Evolutionary conservation across 805 yeast species (phyloP).

Genomic region (Wickerhamiella allomyrinae): DNA sequence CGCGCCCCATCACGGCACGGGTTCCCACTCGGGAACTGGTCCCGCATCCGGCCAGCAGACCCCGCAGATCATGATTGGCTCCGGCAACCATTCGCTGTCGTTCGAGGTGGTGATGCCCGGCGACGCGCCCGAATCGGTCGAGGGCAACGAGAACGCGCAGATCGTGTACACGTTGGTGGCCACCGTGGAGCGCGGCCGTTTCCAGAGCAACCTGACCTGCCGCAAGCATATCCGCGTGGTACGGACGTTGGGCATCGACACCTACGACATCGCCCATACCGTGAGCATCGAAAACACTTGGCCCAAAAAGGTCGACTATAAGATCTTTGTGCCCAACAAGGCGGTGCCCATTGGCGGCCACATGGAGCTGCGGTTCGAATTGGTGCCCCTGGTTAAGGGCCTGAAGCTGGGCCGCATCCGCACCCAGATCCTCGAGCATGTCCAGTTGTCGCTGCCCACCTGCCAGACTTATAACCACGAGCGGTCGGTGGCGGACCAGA

Average conservation of each 20-base stretch:
- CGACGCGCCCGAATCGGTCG: slow-evolving; percentile 69
- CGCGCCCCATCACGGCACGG: slow-evolving; percentile 5
- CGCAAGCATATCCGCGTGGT: slow-evolving; percentile 66
- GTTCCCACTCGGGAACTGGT: slow-evolving; percentile 1
- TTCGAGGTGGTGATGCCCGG: slow-evolving; percentile 80
- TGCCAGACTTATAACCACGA: slow-evolving; percentile 52
- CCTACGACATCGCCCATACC: slow-evolving; percentile 78
- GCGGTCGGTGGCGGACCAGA: slow-evolving; percentile 39
- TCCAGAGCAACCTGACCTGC: slow-evolving; percentile 47
- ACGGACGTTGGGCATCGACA: slow-evolving; percentile 76
- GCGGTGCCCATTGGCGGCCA: slow-evolving; percentile 84
- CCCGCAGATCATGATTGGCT: slow-evolving; percentile 13
- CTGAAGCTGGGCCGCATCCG: slow-evolving; percentile 60
- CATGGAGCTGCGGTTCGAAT: slow-evolving; percentile 49
- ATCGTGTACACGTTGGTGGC: slow-evolving; percentile 64
- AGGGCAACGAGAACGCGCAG: slow-evolving; percentile 73
- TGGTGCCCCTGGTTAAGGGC: slow-evolving; percentile 75
- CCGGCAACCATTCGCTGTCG: slow-evolving; percentile 84
- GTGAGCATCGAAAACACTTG: slow-evolving; percentile 89
- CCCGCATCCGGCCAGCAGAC: not conserved
- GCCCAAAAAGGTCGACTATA: slow-evolving; percentile 88
- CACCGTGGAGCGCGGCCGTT: slow-evolving; percentile 67
- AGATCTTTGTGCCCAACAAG: slow-evolving; percentile 70
- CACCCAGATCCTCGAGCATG: slow-evolving; percentile 53
- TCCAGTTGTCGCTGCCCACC: slow-evolving; percentile 37